Evolutionary conservation across 805 yeast genomes (phyloP), one percentile per base, ranked within the genome.

Genomic region (Cyberlindnera lachancei): DNA sequence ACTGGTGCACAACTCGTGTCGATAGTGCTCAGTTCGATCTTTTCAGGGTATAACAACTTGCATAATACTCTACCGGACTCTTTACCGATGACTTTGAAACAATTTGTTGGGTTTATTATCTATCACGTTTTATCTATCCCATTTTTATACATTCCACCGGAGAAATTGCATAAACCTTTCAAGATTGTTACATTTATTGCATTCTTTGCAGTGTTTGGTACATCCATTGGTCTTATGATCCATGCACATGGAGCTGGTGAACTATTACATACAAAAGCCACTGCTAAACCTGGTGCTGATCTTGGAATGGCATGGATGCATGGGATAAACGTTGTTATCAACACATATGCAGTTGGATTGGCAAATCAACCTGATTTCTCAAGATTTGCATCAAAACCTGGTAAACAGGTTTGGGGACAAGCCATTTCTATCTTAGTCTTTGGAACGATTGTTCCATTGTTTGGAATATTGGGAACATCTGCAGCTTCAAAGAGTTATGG

Each of bases 381-480:
- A 37, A 30, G 75, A 37, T 64, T 62, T 31, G 57, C 69, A 7
- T 49, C 51, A 30, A 56, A 52, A 35, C 53, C 60, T 12, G 61
- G 61, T 39, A 54, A 55, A 31, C 57, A 58, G 31, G 42, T 66
- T 23, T 59, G 56, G 46, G 68, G 68, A 14, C 62, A 57, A 29
- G 44, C 55, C 11, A 30, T 59, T 13, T 50, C 69, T 1, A 51
- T 61, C 28, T 37, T 64, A 23, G 25, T 65, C 4, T 47, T 59
- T 14, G 71, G 71, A 7, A 55, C 54, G 3, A 46, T 66, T 19
- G 62, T 68, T 17, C 73, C 75, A 13, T 44, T 68, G 17, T 58
- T 68, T 46, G 74, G 74, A 9, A 42, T 67, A 18, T 36, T 69
- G 24, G 58, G 65, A 9, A 65, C 74, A 5, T 64, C 68, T 21